Evolutionary conservation across 2,329 filamentous ascomycete species (phyloP).

Genomic region (Emericellopsis atlantica): DNA sequence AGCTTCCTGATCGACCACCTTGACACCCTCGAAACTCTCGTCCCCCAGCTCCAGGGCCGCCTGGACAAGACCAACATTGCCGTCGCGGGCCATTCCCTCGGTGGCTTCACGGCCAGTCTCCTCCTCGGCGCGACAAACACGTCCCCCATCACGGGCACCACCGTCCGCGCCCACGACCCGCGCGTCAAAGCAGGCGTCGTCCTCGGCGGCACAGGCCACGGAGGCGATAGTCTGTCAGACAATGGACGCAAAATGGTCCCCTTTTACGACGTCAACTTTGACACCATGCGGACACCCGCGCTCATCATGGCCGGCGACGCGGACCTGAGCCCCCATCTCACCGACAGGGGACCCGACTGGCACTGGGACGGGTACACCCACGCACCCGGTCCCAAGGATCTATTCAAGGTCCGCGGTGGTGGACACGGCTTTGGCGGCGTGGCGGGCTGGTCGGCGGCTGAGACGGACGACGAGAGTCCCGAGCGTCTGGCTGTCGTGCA

Average conservation of each 20-base stretch:
- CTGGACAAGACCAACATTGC: constrained; percentile 10
- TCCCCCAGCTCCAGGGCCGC: constrained; percentile 9
- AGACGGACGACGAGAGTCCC: constrained; percentile 10
- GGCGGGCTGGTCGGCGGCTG: constrained; percentile 11
- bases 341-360: constrained; percentile 10
- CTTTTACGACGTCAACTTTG: constrained; percentile 8
- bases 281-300: constrained; percentile 7
- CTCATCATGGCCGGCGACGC: constrained; percentile 12
- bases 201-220: constrained; percentile 9
- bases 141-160: constrained; percentile 8
- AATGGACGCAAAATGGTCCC: constrained; percentile 6
- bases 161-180: constrained; percentile 4
- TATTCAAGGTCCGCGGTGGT: constrained; percentile 8
- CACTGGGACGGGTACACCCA: constrained; percentile 10
- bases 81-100: constrained; percentile 12
- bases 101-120: constrained; percentile 7
- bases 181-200: constrained; percentile 13
- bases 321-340: constrained; percentile 7
- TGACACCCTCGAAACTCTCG: constrained; percentile 8
- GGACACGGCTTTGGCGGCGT: constrained; percentile 13
- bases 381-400: constrained; percentile 8
- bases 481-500: constrained; percentile 11
- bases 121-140: constrained; percentile 10
- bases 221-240: constrained; percentile 6
- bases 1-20: constrained; percentile 10